Base-by-base conservation (phyloP, 2,329 filamentous ascomycete species). In the Cryphonectria carpinicola region DNA sequence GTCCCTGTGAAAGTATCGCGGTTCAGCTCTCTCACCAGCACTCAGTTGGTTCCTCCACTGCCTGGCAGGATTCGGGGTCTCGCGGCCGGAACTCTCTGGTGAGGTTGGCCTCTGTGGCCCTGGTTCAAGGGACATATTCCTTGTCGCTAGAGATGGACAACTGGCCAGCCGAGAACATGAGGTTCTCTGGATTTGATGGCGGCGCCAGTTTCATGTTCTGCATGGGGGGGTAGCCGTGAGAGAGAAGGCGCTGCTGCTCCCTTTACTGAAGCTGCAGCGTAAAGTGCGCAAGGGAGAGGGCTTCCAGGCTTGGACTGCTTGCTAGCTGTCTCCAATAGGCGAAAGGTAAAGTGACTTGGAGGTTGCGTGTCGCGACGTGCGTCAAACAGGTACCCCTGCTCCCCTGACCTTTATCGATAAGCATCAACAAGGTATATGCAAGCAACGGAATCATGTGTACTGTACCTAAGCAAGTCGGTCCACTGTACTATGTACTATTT, bases 31-130 rank as follows among this genome's bases (percentile, higher is more conserved):
- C 88, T 79, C 87, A 97, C 94, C 92, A 83, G 91, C 90, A 78
- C 93, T 90, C 72, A 92, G 86, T 79, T 91, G 91, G 80, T 90
- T 91, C 81, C 92, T 92, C 88, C 92, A 92, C 83, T 93, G 91
- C 79, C 92, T 89, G 74, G 89, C 87, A 56, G 89, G 89, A 74
- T 69, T 69, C n/a, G 92, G 93, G 79, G 93, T 93, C 74, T 90
- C 89, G 78, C 92, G 92, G 74, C 93, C 93, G 80, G 94, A 96
- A 86, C 92, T 95, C 79, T 93, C 89, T 77, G 94, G 94, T 73
- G 94, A 96, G 76, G 84, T 82, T 70, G 89, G 90, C 77, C 86
- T 86, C 72, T 86, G 86, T 74, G 84, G 81, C 74, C 82, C 84
- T 70, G 86, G 84, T 80, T 92, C 90, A 83, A 89, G 88, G 78